Conservation (phyloP, 768 basidiomycete genomes). For the Phanerochaete sordida region DNA sequence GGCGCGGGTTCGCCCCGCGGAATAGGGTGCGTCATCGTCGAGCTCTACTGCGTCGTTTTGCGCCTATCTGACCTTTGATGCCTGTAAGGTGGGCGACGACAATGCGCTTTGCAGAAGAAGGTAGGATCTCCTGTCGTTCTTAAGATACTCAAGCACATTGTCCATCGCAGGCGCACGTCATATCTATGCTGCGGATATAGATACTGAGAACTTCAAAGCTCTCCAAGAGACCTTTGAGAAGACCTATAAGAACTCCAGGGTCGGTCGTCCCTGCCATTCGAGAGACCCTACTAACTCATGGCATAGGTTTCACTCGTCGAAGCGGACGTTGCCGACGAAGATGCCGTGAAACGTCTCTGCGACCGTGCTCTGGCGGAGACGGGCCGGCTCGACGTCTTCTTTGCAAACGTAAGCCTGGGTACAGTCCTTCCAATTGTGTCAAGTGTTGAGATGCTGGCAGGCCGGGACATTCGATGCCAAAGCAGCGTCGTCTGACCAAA, state of each 20-base stretch:
- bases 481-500: not conserved
- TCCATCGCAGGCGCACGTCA: not conserved
- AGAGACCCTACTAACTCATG: not conserved
- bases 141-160: not conserved
- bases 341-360: conserved; percentile 64
- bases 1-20: conserved; percentile 90
- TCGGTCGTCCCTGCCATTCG: conserved; percentile 24
- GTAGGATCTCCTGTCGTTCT: conserved; percentile 29
- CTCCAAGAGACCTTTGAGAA: conserved; percentile 45
- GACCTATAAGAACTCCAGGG: conserved; percentile 77
- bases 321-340: conserved; percentile 82
- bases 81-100: conserved; percentile 62
- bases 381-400: conserved; percentile 88
- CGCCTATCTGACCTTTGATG: not conserved
- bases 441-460: not conserved
- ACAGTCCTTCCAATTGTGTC: not conserved
- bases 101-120: conserved; percentile 77
- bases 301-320: conserved; percentile 65
- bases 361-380: conserved; percentile 73
- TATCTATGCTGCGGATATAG: not conserved
- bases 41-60: not conserved
- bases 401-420: conserved; percentile 71
- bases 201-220: not conserved
- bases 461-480: not conserved
- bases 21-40: conserved; percentile 62